A percentile compares a stretch with the other conserved stretches of the same genome.
phyloP scores from a whole-genome alignment of 441 rosid genomes.

The Biscutella laevigata region DNA sequence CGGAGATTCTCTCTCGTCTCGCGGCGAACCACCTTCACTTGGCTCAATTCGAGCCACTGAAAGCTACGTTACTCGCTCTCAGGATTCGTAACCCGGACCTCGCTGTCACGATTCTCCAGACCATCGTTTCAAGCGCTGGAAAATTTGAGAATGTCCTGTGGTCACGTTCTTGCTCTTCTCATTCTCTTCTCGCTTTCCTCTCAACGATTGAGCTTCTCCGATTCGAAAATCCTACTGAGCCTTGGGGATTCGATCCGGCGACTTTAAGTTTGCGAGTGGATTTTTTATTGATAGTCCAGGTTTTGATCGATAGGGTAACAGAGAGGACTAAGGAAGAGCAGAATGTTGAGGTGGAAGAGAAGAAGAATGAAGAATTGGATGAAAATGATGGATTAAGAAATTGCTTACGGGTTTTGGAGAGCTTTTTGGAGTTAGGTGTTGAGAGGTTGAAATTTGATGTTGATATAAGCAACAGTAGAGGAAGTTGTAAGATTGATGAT shows the following conservation, averaged over 20 bases:
- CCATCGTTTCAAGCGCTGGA: conserved; percentile 69
- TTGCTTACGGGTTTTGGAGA: conserved; percentile 44
- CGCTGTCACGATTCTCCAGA: conserved; percentile 58
- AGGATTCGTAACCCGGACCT: conserved; percentile 60
- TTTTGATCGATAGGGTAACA: conserved; percentile 44
- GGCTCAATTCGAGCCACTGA: conserved; percentile 86
- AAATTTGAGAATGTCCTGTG: conserved; percentile 62
- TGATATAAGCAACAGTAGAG: conserved; percentile 18
- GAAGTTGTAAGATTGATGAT: conserved; percentile 34
- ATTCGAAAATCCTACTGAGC: conserved; percentile 40
- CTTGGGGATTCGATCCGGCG: conserved; percentile 70
- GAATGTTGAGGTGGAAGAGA: conserved; percentile 26
- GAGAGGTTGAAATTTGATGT: conserved; percentile 54
- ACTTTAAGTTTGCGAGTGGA: conserved; percentile 62
- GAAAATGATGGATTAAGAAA: conserved; percentile 32
- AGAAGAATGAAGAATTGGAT: conserved; percentile 29
- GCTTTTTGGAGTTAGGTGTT: conserved; percentile 60
- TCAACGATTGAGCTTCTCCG: conserved; percentile 67
- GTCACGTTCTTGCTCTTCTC: conserved; percentile 69
- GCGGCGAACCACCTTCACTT: conserved; percentile 86
- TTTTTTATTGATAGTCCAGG: conserved; percentile 61
- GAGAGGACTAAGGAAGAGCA: conserved; percentile 31
- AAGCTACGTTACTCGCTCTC: conserved; percentile 66
- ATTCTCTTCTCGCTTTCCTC: conserved; percentile 61
- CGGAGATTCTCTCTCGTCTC: conserved; percentile 68